Evolutionary conservation across 1,139 yeast species (phyloP).

Genomic region (Suzukiozyma palmioleophila): DNA sequence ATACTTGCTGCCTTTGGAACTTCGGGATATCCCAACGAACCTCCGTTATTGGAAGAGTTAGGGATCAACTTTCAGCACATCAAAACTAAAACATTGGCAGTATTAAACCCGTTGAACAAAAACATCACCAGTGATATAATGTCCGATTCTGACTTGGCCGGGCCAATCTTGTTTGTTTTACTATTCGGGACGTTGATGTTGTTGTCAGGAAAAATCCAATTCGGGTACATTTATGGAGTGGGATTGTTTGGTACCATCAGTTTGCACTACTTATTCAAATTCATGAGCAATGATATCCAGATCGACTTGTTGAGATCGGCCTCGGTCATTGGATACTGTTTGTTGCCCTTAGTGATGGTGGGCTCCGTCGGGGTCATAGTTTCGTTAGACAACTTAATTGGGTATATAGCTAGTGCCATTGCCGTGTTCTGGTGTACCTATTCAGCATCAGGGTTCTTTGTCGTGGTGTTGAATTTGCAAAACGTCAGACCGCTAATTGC

Average conservation of each 20-base stretch:
- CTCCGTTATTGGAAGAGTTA: slow-evolving; percentile 84
- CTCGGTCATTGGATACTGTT: slow-evolving; percentile 89
- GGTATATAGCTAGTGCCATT: slow-evolving; percentile 64
- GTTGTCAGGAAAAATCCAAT: slow-evolving; percentile 88
- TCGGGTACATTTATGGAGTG: slow-evolving; percentile 95
- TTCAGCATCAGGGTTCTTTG: slow-evolving; percentile 91
- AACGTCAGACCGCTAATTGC: slow-evolving; percentile 90
- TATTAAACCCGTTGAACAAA: slow-evolving; percentile 68
- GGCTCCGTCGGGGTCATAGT: slow-evolving; percentile 71
- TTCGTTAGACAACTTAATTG: slow-evolving; percentile 67
- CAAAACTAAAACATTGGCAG: slow-evolving; percentile 79
- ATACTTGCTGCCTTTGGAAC: slow-evolving; percentile 90
- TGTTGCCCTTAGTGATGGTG: slow-evolving; percentile 81
- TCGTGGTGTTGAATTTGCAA: slow-evolving; percentile 74
- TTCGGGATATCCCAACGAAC: slow-evolving; percentile 90
- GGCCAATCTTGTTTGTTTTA: slow-evolving; percentile 87
- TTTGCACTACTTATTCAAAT: slow-evolving; percentile 75
- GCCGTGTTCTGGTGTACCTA: slow-evolving; percentile 93
- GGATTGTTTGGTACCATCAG: slow-evolving; percentile 88
- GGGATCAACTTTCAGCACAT: slow-evolving; percentile 93
- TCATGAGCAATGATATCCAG: slow-evolving; percentile 65
- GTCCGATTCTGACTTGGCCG: slow-evolving; percentile 92
- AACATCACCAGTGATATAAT: slow-evolving; percentile 67
- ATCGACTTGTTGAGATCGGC: slow-evolving; percentile 77
- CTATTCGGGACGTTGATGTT: slow-evolving; percentile 82